Evolutionary conservation across 441 rosid species (phyloP).

Genomic region (Geranium incanum): DNA sequence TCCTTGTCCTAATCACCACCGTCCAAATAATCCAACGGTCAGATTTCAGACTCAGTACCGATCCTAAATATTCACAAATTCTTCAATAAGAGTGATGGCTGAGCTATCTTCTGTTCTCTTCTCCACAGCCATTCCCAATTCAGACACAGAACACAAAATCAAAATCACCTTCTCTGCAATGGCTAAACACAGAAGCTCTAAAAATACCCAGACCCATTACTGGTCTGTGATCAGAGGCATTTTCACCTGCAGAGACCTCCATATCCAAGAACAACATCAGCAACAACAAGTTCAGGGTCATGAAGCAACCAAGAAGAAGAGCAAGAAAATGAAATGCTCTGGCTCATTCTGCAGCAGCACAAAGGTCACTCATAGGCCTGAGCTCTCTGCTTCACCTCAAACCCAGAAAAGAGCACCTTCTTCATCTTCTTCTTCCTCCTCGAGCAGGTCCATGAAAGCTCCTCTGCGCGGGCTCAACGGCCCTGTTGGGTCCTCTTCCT

Average conservation of each 20-base stretch:
- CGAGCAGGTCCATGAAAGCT: slow-evolving; percentile 45
- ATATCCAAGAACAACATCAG: slow-evolving; percentile 18
- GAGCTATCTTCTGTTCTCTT: too few relatives aligned
- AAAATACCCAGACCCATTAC: slow-evolving; percentile 35
- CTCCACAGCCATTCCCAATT: not conserved
- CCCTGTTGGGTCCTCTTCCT: slow-evolving; percentile 35
- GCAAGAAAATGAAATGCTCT: slow-evolving; percentile 65
- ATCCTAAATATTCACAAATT: too few relatives aligned
- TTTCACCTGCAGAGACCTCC: slow-evolving; percentile 37
- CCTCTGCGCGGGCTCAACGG: slow-evolving; percentile 27
- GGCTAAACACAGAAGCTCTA: slow-evolving; percentile 33
- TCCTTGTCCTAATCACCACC: too few relatives aligned
- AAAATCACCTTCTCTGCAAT: slow-evolving; percentile 18
- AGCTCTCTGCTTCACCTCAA: slow-evolving; percentile 31
- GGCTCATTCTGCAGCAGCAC: slow-evolving; percentile 66
- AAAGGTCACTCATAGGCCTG: slow-evolving; percentile 52
- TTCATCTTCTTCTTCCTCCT: not conserved
- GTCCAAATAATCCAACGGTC: too few relatives aligned
- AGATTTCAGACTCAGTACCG: too few relatives aligned
- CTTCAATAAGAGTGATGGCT: too few relatives aligned
- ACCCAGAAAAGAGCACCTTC: slow-evolving; percentile 27
- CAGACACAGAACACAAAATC: too few relatives aligned
- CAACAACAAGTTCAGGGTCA: slow-evolving; percentile 21
- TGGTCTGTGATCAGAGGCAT: slow-evolving; percentile 48
- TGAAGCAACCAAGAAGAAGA: slow-evolving; percentile 34